Evolutionary conservation across 805 yeast genomes (phyloP).

Genomic region (Candida nitratophila): DNA sequence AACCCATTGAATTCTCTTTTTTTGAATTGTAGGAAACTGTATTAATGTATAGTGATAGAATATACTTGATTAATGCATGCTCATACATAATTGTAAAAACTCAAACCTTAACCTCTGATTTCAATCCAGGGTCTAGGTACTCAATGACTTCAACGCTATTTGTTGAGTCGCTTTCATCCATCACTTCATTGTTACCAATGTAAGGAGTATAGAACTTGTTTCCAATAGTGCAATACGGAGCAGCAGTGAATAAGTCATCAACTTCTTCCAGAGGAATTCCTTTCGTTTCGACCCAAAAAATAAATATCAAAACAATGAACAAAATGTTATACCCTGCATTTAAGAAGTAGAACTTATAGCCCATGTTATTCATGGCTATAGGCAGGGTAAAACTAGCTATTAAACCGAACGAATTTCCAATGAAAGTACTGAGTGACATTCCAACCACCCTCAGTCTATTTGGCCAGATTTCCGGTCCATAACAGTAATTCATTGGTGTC

Average conservation of each 20-base stretch:
- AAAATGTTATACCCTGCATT: slow-evolving; percentile 15
- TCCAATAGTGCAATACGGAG: slow-evolving; percentile 19
- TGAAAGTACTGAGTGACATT: slow-evolving; percentile 6
- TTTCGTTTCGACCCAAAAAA: slow-evolving; percentile 21
- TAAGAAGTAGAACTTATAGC: slow-evolving; percentile 26
- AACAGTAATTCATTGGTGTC: slow-evolving; percentile 39
- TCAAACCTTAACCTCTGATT: too few species aligned
- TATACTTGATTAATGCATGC: too few species aligned
- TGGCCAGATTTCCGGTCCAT: slow-evolving; percentile 36
- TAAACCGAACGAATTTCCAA: slow-evolving; percentile 14
- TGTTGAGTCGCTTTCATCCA: too few species aligned
- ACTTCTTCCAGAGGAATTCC: slow-evolving; percentile 3
- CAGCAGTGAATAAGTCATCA: slow-evolving; percentile 4
- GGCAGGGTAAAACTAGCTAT: slow-evolving; percentile 26
- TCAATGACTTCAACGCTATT: too few species aligned
- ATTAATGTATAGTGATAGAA: too few species aligned
- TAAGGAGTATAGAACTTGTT: neutral
- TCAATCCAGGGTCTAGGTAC: too few species aligned
- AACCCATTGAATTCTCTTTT: too few species aligned
- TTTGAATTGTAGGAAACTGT: too few species aligned
- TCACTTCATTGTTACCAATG: too few species aligned
- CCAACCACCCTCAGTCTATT: slow-evolving; percentile 18
- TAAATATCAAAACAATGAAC: slow-evolving; percentile 13
- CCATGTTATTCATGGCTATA: slow-evolving; percentile 31
- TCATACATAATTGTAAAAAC: too few species aligned